phyloP scores from a whole-genome alignment of 2,329 filamentous ascomycete genomes.

The Trichoderma aggressivum region DNA sequence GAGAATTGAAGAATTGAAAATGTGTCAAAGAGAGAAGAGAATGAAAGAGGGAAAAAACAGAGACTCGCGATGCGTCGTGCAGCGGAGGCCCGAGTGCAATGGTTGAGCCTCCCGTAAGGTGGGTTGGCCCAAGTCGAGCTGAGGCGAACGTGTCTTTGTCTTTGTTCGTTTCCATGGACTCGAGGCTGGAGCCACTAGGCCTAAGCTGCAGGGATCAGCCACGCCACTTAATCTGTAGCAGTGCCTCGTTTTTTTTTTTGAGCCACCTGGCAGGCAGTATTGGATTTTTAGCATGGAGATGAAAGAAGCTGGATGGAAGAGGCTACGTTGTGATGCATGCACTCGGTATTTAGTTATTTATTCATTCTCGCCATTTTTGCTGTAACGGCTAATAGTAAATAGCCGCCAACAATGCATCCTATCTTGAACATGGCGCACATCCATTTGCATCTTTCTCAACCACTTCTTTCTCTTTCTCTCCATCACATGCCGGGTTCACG shows the following conservation, averaged over 20 bases:
- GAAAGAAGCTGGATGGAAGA: neutral
- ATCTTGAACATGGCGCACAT: neutral
- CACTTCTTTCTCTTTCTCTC: neutral
- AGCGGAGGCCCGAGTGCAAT: constrained; percentile 11
- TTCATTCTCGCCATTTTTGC: neutral
- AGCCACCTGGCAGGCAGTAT: neutral
- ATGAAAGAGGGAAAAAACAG: constrained; percentile 10
- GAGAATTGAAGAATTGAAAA: neutral
- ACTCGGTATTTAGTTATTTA: neutral
- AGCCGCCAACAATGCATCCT: neutral
- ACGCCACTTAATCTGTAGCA: neutral
- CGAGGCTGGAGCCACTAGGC: constrained; percentile 13
- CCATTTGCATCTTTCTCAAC: neutral
- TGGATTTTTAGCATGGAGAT: neutral
- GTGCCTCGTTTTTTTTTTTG: neutral
- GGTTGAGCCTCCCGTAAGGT: constrained; percentile 16
- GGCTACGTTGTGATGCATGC: neutral
- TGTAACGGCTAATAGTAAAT: neutral
- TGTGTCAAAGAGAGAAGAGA: constrained; percentile 1
- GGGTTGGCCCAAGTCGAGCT: constrained; percentile 11
- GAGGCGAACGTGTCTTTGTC: constrained; percentile 18
- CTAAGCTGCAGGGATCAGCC: constrained; percentile 15
- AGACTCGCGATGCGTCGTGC: constrained; percentile 9
- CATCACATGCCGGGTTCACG: neutral
- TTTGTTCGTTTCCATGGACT: neutral